Percentiles rank a stretch among this genome's conserved stretches.
Evolutionary conservation across 2,329 filamentous ascomycete genomes (phyloP).

Genomic region (Aspergillus thermomutatus): DNA sequence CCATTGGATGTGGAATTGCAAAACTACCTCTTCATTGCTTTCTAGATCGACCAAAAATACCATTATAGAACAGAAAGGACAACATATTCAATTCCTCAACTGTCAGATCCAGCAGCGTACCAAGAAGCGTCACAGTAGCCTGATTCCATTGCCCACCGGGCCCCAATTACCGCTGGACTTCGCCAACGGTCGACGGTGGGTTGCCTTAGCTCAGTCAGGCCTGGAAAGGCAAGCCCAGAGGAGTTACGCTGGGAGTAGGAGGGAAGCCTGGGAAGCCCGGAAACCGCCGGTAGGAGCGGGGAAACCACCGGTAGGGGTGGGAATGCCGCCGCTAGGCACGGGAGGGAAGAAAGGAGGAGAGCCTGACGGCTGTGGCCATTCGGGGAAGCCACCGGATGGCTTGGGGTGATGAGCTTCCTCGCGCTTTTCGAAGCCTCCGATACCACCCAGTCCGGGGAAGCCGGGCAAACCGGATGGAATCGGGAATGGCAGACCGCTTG

Average conservation of each 20-base stretch:
- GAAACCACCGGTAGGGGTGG: not conserved
- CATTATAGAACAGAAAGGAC: not conserved
- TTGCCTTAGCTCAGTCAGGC: not conserved
- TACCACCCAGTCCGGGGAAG: not conserved
- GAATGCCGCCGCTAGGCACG: too few relatives aligned
- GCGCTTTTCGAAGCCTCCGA: not conserved
- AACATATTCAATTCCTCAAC: not conserved
- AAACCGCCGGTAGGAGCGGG: not conserved
- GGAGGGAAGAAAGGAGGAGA: too few relatives aligned
- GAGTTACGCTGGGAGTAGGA: not conserved
- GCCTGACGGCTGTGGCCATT: not conserved
- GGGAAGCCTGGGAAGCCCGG: not conserved
- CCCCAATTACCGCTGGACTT: too few relatives aligned
- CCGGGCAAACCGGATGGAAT: not conserved
- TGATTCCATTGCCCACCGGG: not conserved
- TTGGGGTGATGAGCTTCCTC: not conserved
- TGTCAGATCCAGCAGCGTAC: not conserved
- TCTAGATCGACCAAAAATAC: not conserved
- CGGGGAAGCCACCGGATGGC: not conserved
- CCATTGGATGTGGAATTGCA: not conserved
- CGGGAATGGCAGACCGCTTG: too few relatives aligned
- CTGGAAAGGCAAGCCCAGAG: not conserved
- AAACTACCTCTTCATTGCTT: not conserved
- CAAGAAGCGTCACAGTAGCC: not conserved
- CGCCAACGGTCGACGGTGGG: not conserved